These are phyloP conservation scores for Fusarium sterilihyphosum DNA, from an alignment of 2,329 filamentous ascomycete genomes.

Conservation along the genomic window DNA sequence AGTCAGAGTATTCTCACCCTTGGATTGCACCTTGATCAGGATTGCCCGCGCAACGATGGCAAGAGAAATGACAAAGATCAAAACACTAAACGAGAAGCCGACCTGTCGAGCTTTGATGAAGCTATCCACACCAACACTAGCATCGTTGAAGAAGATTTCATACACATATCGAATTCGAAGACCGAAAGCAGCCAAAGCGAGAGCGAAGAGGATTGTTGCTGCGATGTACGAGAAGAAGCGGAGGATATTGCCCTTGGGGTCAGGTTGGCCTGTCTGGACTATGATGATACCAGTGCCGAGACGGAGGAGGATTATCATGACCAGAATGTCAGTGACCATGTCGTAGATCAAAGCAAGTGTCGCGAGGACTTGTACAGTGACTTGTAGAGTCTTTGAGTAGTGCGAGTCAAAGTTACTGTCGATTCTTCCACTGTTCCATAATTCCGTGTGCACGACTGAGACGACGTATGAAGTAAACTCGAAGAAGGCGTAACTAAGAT, in stretches of 20 bases:
- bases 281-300: constrained; percentile 36
- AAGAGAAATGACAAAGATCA: constrained; percentile 33
- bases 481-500: constrained; percentile 33
- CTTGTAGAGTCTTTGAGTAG: background rate
- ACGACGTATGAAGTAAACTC: constrained; percentile 22
- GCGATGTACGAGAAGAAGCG: constrained; percentile 26
- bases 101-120: constrained; percentile 1
- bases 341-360: background rate
- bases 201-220: constrained; percentile 14
- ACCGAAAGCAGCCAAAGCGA: constrained; percentile 30
- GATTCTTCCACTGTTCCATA: background rate
- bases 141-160: background rate
- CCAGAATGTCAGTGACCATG: constrained; percentile 25
- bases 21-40: constrained; percentile 33
- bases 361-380: background rate
- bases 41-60: constrained; percentile 16
- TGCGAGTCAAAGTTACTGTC: background rate
- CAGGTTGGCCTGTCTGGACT: constrained; percentile 9
- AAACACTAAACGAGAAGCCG: constrained; percentile 17
- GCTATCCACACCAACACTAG: background rate
- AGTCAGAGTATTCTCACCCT: constrained; percentile 17
- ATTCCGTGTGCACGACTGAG: constrained; percentile 1
- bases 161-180: constrained; percentile 24
- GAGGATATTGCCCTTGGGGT: constrained; percentile 17
- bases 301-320: constrained; percentile 40